Evolutionary conservation across 108 stramenopile species (phyloP).

Genomic region (Chaetoceros tenuissimus): DNA sequence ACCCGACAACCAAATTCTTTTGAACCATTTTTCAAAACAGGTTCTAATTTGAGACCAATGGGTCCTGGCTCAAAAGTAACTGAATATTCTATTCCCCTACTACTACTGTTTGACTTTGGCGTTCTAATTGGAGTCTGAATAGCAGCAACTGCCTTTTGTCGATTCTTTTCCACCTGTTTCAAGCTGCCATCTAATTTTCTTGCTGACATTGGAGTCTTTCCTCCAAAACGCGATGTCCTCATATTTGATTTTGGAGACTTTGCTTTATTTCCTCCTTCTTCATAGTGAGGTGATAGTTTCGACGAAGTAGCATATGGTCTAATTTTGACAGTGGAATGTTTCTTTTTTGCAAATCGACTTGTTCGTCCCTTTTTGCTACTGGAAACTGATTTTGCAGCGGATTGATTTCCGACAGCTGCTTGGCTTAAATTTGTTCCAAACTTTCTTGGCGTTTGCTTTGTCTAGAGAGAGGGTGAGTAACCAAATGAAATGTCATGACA

Average conservation of each 20-base stretch:
- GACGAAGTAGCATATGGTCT: neutral
- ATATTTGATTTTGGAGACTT: neutral
- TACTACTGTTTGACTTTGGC: neutral
- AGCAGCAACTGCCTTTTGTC: neutral
- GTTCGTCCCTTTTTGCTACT: neutral
- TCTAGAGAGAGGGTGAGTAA: neutral
- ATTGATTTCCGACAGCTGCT: neutral
- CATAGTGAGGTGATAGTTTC: neutral
- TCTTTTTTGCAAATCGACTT: neutral
- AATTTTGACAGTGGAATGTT: neutral
- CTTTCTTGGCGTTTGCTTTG: neutral
- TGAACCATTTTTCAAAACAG: conserved; percentile 3
- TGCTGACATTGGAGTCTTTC: neutral
- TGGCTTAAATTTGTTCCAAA: neutral
- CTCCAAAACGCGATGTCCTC: neutral
- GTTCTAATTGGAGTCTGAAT: neutral
- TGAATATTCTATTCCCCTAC: conserved; percentile 6
- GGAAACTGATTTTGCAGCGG: neutral
- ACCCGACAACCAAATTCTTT: conserved; percentile 32
- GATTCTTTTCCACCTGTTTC: neutral
- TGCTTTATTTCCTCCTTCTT: too few species aligned
- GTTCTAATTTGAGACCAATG: conserved; percentile 50
- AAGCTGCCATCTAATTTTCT: neutral
- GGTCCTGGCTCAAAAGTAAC: conserved; percentile 41
- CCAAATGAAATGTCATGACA: neutral